Evolutionary conservation across 768 basidiomycete species (phyloP), one percentile per base, ranked within the genome.

Genomic region (Termitomyces sp.): DNA sequence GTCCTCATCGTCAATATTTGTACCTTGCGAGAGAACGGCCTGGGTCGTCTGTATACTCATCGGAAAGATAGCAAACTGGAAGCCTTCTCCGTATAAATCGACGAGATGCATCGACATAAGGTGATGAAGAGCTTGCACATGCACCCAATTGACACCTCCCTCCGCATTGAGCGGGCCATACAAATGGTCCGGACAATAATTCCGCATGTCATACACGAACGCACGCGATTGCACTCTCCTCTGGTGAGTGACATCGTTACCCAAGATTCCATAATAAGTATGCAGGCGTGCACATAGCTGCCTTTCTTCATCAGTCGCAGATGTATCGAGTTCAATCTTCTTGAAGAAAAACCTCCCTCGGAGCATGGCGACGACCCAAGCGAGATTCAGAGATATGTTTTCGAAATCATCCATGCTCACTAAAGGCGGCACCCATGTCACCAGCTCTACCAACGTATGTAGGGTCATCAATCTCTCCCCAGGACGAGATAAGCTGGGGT

Each of bases 171-270:
- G 83, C 3, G 87, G 88, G 1, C 87, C 88, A 59, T 77, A 89
- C 3, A 67, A 67, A 57, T 77, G 82, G 9, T 73, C 73, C 29
- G 69, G 64, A 1, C 68, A 68, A 68, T 88, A 87, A 36, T 86
- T 76, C 4, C 80, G 76, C 65, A 87, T 75, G 58, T 80, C 77
- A 61, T 91, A 91, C 18, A 89, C 83, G 58, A 69, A 83, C 2
- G 79, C 79, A 41, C 83, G 77, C 9, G 81, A 79, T 6, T 68
- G 66, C 7, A 74, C 72, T 8, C 76, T 72, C 18, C 63, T 65
- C 24, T 56, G 57, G 5, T 47, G 61, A 41, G 56, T 65, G n/a
- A 69, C 53, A 58, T 88, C 86, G 8, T 52, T 56, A 6, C 63
- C 64, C 0, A 85, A 85, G 24, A 86, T 61, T 5, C 87, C 87